Evolutionary conservation across 225 moss, liverwort and hornwort species (phyloP), one percentile per base, ranked within the genome.

Genomic region (Physcomitrium patens): DNA sequence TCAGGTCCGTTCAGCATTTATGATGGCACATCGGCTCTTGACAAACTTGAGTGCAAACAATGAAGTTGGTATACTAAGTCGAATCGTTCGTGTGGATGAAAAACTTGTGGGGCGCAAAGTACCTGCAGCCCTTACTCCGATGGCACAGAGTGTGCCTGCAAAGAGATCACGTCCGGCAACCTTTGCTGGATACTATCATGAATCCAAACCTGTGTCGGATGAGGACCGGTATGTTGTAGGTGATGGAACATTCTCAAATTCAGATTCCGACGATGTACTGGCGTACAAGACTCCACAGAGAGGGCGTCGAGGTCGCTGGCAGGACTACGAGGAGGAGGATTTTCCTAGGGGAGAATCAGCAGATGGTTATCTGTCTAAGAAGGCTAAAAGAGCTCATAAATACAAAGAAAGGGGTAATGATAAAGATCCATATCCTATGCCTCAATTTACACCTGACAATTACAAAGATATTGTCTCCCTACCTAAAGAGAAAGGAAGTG

Each of bases 1-100:
- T 44, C 80, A 99, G 97, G 93, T 99, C 17, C 94, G 94, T 18
- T 93, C 94, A 26, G 94, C 97, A 61, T 94, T 99, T 82, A 80
- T 94, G 77, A 87, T 94, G 81, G 97, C 94, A 15, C 90, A 94
- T 78, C 92, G 94, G 8, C 83, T 90, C 46, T 80, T 97, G 82
- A 99, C 88, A 56, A 84, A 87, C 68, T 67, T 97, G 79, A 86
- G 87, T 65, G 89, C 77, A 44, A 89, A 93, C 61, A 90, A 81
- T 65, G 81, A 86, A 67, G 82, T 86, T 28, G 93, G 93, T 23
- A 69, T 99, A 23, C 81, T 99, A 62, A 85, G 97, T 54, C 94
- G 97, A 49, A 93, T 99, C 45, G 86, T 99, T 63, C 93, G 94
- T 54, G 82, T 95, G 91, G 94, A 99, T 79, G 77, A 82, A 71